Evolutionary conservation across 805 yeast genomes (phyloP).

Genomic region (Cyberlindnera bimundalis): DNA sequence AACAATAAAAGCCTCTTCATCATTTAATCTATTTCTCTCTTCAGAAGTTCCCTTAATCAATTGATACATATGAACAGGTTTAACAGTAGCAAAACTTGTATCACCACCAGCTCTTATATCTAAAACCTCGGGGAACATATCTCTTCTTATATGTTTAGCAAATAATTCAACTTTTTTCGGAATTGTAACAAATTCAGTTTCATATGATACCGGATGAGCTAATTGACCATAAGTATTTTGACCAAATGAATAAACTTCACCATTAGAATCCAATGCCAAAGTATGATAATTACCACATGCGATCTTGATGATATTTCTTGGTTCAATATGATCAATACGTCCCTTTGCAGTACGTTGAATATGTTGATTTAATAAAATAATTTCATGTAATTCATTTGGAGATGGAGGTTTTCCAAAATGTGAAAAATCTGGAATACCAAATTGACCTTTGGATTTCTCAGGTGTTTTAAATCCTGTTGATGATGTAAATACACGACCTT

Average conservation of each 20-base stretch:
- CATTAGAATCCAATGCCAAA: constrained; percentile 62
- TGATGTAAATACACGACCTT: constrained; percentile 22
- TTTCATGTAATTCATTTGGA: constrained; percentile 47
- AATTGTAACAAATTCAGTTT: constrained; percentile 63
- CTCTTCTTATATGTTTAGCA: constrained; percentile 37
- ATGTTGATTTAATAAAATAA: constrained; percentile 51
- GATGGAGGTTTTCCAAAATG: constrained; percentile 57
- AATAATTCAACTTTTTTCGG: constrained; percentile 56
- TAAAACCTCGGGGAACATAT: constrained; percentile 43
- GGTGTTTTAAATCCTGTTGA: constrained; percentile 47
- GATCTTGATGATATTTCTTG: constrained; percentile 51
- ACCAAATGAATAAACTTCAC: constrained; percentile 83
- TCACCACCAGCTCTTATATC: constrained; percentile 70
- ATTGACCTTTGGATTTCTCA: constrained; percentile 64
- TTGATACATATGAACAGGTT: constrained; percentile 30
- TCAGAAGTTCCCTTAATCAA: constrained; percentile 26
- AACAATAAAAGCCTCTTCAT: constrained; percentile 36
- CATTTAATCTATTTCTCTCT: constrained; percentile 20
- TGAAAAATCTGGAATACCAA: constrained; percentile 71
- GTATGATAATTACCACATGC: constrained; percentile 77
- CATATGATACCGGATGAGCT: constrained; percentile 63
- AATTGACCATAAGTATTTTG: constrained; percentile 81
- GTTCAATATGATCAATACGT: constrained; percentile 19
- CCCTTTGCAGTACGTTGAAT: constrained; percentile 25
- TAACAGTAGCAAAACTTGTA: constrained; percentile 50